Evolutionary conservation across 2,329 filamentous ascomycete species (phyloP), one percentile per base, ranked within the genome.

Genomic region (Claviceps capensis): DNA sequence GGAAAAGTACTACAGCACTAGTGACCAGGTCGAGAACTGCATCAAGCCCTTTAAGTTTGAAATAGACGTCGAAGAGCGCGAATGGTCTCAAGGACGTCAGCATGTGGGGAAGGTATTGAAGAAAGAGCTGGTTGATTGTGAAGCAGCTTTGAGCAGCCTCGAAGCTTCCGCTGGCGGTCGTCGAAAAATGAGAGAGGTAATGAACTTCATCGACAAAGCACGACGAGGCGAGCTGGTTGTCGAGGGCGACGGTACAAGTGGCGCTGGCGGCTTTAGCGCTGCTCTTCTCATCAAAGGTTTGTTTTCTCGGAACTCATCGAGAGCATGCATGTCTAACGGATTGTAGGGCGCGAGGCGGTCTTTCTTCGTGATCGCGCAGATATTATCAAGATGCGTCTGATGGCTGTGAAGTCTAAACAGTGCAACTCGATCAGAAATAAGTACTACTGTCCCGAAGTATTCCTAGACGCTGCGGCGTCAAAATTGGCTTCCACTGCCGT

Each of bases 21-120:
- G 87, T 56, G 94, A 98, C 62, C 93, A 97, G 69, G 87, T 98
- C 1, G 93, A 98, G 67, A 97, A 97, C 64, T 98, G 91, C 65
- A 94, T 98, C 69, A 98, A 98, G 68, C 93, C 94, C 0, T 98
- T 91, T 74, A 98, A 98, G 65, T 97, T 91, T 59, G 89, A 96
- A 56, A 95, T 98, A 53, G 93, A 98, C 60, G 83, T 98, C 45
- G 88, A 95, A 62, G 86, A 90, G 41, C 76, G 82, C 7, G 94
- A 98, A 65, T 98, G 93, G 93, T 67, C 75, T 3, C 81, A 86
- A 55, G 90, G 89, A 0, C 77, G 91, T 49, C 89, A 95, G 46
- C 93, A 94, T 59, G 84, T 91, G 1, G 78, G 81, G 41, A 77
- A 74, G 8, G 82, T 93, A 1, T 71, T 98, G n/a, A 94, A 94